These are phyloP conservation scores for Pythium phragmiticola DNA, from an alignment of 352 stramenopile genomes.

Conservation along the genomic window DNA sequence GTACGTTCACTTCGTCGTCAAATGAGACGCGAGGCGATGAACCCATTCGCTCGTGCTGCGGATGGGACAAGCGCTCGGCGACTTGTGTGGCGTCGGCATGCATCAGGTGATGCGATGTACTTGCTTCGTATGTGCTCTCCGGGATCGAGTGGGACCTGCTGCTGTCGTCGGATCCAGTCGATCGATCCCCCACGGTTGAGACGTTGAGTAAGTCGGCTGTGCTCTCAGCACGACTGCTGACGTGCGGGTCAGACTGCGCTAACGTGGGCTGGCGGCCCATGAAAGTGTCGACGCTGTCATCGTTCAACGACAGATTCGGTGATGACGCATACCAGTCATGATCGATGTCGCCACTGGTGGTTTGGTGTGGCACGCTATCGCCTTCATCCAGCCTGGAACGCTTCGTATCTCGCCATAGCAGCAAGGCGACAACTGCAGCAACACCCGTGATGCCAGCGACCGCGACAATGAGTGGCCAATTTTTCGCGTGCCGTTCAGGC, in stretches of 20 bases:
- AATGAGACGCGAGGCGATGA: conserved; percentile 15
- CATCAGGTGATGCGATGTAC: neutral
- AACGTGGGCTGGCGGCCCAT: conserved; percentile 15
- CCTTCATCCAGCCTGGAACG: neutral
- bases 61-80: neutral
- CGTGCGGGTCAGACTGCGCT: conserved; percentile 13
- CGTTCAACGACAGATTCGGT: conserved; percentile 8
- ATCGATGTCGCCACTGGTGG: conserved; percentile 18
- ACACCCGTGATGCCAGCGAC: conserved; percentile 5
- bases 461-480: conserved; percentile 13
- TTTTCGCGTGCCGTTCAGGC: neutral
- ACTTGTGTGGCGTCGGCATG: neutral
- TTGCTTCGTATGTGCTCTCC: neutral
- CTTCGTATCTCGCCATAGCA: conserved; percentile 21
- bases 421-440: neutral
- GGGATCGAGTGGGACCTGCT: conserved; percentile 4
- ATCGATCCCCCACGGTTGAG: conserved; percentile 17
- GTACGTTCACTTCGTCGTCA: conserved; percentile 17
- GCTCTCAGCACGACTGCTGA: conserved; percentile 24
- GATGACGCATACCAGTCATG: conserved; percentile 20
- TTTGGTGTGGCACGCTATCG: conserved; percentile 6
- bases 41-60: neutral
- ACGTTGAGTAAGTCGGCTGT: conserved; percentile 20
- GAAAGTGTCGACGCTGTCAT: conserved; percentile 25
- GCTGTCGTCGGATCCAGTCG: conserved; percentile 18